A percentile compares a stretch with the other conserved stretches of the same genome.
phyloP scores from a whole-genome alignment of 345 rosid genomes.

The Boechera stricta region DNA sequence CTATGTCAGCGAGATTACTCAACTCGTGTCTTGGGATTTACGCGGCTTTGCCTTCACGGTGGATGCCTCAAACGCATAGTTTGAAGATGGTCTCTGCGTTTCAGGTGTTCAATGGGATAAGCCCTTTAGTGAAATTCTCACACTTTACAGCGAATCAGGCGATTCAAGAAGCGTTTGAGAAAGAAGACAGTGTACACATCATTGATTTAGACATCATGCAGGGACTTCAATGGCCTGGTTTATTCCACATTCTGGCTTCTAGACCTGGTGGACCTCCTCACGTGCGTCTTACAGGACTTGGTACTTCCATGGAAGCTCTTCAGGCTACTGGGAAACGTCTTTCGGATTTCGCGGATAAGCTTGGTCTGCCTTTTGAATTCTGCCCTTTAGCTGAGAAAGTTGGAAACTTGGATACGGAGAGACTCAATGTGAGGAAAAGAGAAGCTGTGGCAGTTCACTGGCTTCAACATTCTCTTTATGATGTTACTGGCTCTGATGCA shows the following conservation, averaged over 20 bases:
- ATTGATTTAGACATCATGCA: constrained; percentile 98
- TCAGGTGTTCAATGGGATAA: constrained; percentile 95
- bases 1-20: constrained; percentile 90
- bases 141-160: constrained; percentile 99
- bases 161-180: constrained; percentile 93
- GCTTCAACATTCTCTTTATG: constrained; percentile 98
- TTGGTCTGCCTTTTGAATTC: constrained; percentile 89
- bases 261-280: constrained; percentile 95
- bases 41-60: constrained; percentile 68
- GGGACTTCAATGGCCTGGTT: constrained; percentile 98
- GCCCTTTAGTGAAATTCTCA: constrained; percentile 96
- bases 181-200: constrained; percentile 94
- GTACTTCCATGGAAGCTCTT: constrained; percentile 86
- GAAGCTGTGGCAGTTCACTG: constrained; percentile 98
- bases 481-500: constrained; percentile 93
- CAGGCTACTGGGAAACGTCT: constrained; percentile 93
- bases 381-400: constrained; percentile 84
- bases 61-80: constrained; percentile 67
- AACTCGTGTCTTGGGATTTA: constrained; percentile 88
- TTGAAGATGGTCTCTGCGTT: constrained; percentile 93
- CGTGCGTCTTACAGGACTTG: constrained; percentile 93
- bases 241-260: constrained; percentile 89
- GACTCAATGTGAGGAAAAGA: constrained; percentile 74
- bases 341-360: constrained; percentile 86
- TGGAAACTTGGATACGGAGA: constrained; percentile 82